phyloP scores from a whole-genome alignment of 2,329 filamentous ascomycete genomes.

The Beauveria caledonica region DNA sequence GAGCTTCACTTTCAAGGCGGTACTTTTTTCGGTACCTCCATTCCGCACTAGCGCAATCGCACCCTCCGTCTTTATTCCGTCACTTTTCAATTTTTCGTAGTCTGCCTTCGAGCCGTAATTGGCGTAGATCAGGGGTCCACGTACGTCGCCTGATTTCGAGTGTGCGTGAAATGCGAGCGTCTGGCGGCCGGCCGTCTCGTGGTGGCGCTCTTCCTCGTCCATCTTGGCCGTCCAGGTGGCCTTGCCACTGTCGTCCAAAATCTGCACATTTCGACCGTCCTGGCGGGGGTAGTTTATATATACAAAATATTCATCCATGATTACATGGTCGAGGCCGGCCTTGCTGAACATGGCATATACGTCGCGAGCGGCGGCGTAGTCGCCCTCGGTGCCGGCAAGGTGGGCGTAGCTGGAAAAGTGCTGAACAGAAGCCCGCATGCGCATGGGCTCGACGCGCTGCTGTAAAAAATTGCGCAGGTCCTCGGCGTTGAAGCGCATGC shows the following conservation, averaged over 20 bases:
- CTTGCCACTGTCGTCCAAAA: conserved; percentile 60
- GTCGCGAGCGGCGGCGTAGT: conserved; percentile 78
- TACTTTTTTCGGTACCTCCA: conserved; percentile 64
- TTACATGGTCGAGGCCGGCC: conserved; percentile 66
- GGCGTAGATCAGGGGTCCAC: conserved; percentile 79
- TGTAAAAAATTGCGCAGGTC: conserved; percentile 70
- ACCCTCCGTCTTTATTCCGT: conserved; percentile 65
- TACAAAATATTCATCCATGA: conserved; percentile 71
- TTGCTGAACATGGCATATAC: conserved; percentile 68
- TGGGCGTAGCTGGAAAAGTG: conserved; percentile 82
- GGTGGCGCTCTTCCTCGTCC: conserved; percentile 67
- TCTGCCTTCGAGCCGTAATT: conserved; percentile 86
- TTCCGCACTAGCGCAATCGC: conserved; percentile 80
- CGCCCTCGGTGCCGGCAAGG: conserved; percentile 88
- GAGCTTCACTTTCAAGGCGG: conserved; percentile 77
- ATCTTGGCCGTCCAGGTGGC: conserved; percentile 70
- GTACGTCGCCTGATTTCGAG: conserved; percentile 78
- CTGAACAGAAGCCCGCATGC: conserved; percentile 63
- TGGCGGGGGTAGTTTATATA: conserved; percentile 86
- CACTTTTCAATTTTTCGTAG: conserved; percentile 63
- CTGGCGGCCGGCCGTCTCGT: conserved; percentile 55
- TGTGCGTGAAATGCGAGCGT: conserved; percentile 81
- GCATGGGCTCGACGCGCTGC: conserved; percentile 58
- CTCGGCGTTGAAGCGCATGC: conserved; percentile 72
- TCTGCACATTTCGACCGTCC: conserved; percentile 71